phyloP scores from a whole-genome alignment of 2,329 filamentous ascomycete genomes.

The Cytospora chrysosperma region DNA sequence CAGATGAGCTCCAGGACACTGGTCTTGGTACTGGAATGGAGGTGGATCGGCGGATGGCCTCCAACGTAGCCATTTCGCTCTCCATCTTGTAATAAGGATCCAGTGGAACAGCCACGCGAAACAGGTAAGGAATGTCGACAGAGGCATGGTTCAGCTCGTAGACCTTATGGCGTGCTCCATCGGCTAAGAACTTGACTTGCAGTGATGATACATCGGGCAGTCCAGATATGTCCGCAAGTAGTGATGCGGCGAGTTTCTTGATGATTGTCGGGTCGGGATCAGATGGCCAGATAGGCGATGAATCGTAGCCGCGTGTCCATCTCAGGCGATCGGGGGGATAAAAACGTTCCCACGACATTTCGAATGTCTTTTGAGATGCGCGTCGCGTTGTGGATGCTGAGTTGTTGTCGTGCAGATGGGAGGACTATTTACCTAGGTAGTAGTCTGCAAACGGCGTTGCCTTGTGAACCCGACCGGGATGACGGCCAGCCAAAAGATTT shows the following conservation, averaged over 20 bases:
- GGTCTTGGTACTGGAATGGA: not conserved
- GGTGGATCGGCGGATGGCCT: not conserved
- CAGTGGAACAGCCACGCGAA: not conserved
- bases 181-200: not conserved
- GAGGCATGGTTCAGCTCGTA: not conserved
- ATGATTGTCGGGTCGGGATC: not conserved
- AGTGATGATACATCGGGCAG: not conserved
- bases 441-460: too few relatives aligned
- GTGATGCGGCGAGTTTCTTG: not conserved
- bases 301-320: not conserved
- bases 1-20: not conserved
- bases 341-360: not conserved
- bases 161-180: not conserved
- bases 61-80: not conserved
- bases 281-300: not conserved
- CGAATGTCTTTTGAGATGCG: not conserved
- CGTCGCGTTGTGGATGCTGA: too few relatives aligned
- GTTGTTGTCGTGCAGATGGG: too few relatives aligned
- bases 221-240: not conserved
- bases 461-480: too few relatives aligned
- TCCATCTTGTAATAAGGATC: not conserved
- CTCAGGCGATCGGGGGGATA: not conserved
- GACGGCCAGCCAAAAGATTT: too few relatives aligned
- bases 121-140: not conserved
- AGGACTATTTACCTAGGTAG: too few relatives aligned